Evolutionary conservation across 164 flowering plant species (phyloP).

Genomic region (Tinospora cordifolia): DNA sequence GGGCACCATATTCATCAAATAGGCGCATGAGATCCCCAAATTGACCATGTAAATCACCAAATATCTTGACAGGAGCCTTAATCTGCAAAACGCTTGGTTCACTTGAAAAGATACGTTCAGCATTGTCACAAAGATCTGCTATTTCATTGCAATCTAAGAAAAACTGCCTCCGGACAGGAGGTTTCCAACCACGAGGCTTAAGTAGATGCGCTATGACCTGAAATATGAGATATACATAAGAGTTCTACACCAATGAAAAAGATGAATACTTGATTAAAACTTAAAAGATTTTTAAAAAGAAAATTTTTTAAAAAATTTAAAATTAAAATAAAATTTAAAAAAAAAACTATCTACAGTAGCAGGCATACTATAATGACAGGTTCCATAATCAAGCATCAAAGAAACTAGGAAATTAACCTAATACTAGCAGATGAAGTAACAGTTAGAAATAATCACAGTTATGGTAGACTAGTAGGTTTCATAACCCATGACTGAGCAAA

Average conservation of each 20-base stretch:
- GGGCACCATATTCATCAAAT: slow-evolving; percentile 98
- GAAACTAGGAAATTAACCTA: too few relatives aligned
- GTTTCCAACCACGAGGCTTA: slow-evolving; percentile 99
- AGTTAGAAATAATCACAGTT: too few relatives aligned
- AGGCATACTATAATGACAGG: too few relatives aligned
- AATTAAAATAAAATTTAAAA: too few relatives aligned
- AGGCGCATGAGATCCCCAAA: slow-evolving; percentile 99
- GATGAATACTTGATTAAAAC: not conserved
- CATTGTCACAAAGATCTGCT: slow-evolving; percentile 95
- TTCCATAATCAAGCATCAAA: too few relatives aligned
- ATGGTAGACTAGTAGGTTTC: too few relatives aligned
- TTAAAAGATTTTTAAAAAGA: too few relatives aligned
- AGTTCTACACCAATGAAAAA: not conserved
- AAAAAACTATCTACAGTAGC: too few relatives aligned
- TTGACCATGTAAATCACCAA: slow-evolving; percentile 99
- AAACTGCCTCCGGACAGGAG: slow-evolving; percentile 94
- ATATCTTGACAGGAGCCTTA: slow-evolving; percentile 92
- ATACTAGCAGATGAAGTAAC: too few relatives aligned
- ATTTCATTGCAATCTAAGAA: slow-evolving; percentile 98
- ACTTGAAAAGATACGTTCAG: slow-evolving; percentile 79
- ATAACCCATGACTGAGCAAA: too few relatives aligned
- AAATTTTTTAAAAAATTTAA: too few relatives aligned
- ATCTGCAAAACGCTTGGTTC: slow-evolving; percentile 93
- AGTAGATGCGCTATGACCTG: slow-evolving; percentile 90
- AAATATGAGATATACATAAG: not conserved